Percentiles rank a stretch among this genome's conserved stretches.
Evolutionary conservation across 2,329 filamentous ascomycete species (phyloP).

Genomic region (Aspergillus bombycis): DNA sequence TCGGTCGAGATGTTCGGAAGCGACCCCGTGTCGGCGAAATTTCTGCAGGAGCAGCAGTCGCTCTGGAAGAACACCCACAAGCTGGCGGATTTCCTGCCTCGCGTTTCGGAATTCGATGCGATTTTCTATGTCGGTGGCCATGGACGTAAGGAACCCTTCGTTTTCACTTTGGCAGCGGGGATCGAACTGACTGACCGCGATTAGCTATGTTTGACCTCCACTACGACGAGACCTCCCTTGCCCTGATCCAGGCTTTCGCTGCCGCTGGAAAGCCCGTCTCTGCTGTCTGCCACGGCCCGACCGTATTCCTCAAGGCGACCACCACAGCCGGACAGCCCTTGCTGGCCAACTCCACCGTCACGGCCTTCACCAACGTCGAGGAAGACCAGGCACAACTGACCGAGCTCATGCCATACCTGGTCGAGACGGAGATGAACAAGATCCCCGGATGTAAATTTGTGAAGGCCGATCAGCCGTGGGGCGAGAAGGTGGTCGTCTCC

Average conservation of each 20-base stretch:
- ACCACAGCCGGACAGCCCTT: slow-evolving; percentile 46
- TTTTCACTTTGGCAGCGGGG: neutral
- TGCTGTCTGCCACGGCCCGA: slow-evolving; percentile 54
- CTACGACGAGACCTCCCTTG: slow-evolving; percentile 44
- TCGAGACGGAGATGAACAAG: slow-evolving; percentile 47
- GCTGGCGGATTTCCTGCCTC: slow-evolving; percentile 60
- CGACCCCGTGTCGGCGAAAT: slow-evolving; percentile 58
- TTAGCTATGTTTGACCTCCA: slow-evolving; percentile 56
- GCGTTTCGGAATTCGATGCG: slow-evolving; percentile 65
- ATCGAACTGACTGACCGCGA: neutral
- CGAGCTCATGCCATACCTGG: slow-evolving; percentile 47
- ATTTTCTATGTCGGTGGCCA: slow-evolving; percentile 64
- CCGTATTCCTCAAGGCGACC: slow-evolving; percentile 49
- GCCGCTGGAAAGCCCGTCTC: slow-evolving; percentile 53
- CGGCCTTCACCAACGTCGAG: slow-evolving; percentile 52
- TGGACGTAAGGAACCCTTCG: slow-evolving; percentile 49
- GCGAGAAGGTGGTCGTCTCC: slow-evolving; percentile 46
- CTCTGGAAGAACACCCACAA: slow-evolving; percentile 67
- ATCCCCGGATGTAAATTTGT: slow-evolving; percentile 46
- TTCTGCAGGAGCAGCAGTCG: slow-evolving; percentile 58
- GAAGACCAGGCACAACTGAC: slow-evolving; percentile 46
- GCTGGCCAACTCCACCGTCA: slow-evolving; percentile 45
- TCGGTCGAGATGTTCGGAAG: slow-evolving; percentile 59
- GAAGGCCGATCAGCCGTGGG: slow-evolving; percentile 50
- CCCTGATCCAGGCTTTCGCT: slow-evolving; percentile 53